These are phyloP conservation scores for Aureobasidium vineae DNA, from an alignment of 2,329 filamentous ascomycete species.

Conservation along the genomic window DNA sequence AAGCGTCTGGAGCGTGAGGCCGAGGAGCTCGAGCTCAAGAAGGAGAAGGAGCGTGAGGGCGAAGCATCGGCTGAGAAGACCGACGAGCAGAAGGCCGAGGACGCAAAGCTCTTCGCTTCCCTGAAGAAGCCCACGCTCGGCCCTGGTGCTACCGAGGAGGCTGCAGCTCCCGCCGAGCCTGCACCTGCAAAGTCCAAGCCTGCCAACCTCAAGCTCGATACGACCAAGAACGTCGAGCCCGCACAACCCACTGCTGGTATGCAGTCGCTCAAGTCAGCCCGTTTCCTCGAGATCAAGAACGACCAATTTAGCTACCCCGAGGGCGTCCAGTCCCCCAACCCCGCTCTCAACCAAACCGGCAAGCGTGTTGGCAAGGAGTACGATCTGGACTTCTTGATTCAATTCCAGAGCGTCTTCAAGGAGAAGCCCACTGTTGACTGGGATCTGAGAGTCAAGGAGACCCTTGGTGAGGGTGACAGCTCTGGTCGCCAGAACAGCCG, in stretches of 20 bases:
- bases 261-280: constrained; percentile 86
- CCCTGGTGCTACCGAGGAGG: constrained; percentile 42
- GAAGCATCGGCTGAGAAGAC: constrained; percentile 30
- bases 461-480: constrained; percentile 55
- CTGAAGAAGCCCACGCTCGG: constrained; percentile 52
- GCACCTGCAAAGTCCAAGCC: constrained; percentile 73
- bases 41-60: constrained; percentile 40
- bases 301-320: constrained; percentile 73
- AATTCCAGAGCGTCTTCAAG: constrained; percentile 94
- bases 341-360: constrained; percentile 80
- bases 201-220: constrained; percentile 82
- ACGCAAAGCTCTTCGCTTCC: constrained; percentile 46
- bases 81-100: constrained; percentile 43
- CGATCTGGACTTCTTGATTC: constrained; percentile 89
- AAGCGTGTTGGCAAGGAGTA: constrained; percentile 88
- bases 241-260: constrained; percentile 91
- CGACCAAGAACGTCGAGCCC: constrained; percentile 81
- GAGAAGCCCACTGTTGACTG: constrained; percentile 96
- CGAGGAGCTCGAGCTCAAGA: constrained; percentile 48
- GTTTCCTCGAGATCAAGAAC: constrained; percentile 77
- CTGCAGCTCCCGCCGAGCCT: constrained; percentile 37
- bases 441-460: constrained; percentile 80
- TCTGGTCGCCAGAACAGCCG: constrained; percentile 59
- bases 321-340: constrained; percentile 85
- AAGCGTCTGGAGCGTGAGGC: constrained; percentile 51